Conservation (phyloP, 2,329 filamentous ascomycete genomes). For the Pestalotiopsis sp. region DNA sequence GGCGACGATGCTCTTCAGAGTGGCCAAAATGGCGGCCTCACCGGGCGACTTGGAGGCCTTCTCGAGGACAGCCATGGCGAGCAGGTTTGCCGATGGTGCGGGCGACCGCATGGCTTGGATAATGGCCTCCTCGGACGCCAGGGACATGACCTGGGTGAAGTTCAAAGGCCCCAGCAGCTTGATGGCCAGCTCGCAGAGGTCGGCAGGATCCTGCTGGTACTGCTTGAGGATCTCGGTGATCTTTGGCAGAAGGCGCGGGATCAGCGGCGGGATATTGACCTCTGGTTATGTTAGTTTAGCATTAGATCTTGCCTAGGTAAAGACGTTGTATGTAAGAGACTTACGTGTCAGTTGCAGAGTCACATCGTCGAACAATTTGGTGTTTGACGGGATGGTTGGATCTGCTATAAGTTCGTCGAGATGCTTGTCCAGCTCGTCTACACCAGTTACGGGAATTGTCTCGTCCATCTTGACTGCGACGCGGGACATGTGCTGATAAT, state of each 20-base stretch:
- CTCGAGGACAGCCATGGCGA: conserved; percentile 57
- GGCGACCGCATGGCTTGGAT: conserved; percentile 55
- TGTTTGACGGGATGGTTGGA: conserved; percentile 42
- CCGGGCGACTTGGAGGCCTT: conserved; percentile 53
- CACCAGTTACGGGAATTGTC: conserved; percentile 48
- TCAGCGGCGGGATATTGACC: conserved; percentile 51
- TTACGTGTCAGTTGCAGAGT: conserved; percentile 59
- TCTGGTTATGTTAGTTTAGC: conserved; percentile 34
- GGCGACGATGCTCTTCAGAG: conserved; percentile 49
- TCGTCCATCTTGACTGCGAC: conserved; percentile 42
- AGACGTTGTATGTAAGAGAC: not conserved
- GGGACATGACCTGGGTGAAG: conserved; percentile 51
- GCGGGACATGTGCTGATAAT: conserved; percentile 19
- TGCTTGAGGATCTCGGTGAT: conserved; percentile 54
- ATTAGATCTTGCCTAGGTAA: not conserved
- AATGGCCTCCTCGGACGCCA: conserved; percentile 54
- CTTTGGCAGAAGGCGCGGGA: conserved; percentile 54
- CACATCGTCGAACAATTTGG: conserved; percentile 59
- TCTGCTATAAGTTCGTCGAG: conserved; percentile 50
- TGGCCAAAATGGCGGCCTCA: conserved; percentile 52
- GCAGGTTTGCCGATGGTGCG: conserved; percentile 56
- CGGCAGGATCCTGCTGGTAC: conserved; percentile 51
- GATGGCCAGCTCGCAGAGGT: conserved; percentile 53
- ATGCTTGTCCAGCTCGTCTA: conserved; percentile 57
- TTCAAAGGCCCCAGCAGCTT: conserved; percentile 57